phyloP scores from a whole-genome alignment of 2,329 filamentous ascomycete genomes.

The Phoma sp. region DNA sequence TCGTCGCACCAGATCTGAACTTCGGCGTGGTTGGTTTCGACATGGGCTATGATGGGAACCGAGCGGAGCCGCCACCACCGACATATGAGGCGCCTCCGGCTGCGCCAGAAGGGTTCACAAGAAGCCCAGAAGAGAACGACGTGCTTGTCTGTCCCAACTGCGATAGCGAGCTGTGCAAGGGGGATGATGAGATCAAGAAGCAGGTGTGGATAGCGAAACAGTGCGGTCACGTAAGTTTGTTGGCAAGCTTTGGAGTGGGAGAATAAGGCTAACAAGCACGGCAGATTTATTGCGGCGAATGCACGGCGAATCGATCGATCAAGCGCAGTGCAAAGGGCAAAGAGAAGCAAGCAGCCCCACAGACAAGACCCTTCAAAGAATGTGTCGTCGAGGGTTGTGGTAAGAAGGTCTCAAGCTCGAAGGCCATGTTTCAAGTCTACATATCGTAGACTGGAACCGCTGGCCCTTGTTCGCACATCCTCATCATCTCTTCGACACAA shows the following conservation, averaged over 20 bases:
- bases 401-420: conserved; percentile 41
- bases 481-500: background rate
- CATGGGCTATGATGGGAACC: conserved; percentile 42
- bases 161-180: conserved; percentile 79
- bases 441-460: conserved; percentile 29
- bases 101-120: conserved; percentile 78
- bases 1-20: conserved; percentile 40
- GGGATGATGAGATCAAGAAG: conserved; percentile 71
- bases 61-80: conserved; percentile 38
- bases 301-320: conserved; percentile 50
- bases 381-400: conserved; percentile 56
- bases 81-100: conserved; percentile 70
- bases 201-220: conserved; percentile 91
- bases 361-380: conserved; percentile 50
- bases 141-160: conserved; percentile 86
- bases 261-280: conserved; percentile 7
- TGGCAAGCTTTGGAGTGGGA: background rate
- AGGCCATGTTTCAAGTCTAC: conserved; percentile 52
- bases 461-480: background rate
- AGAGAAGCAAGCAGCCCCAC: conserved; percentile 36
- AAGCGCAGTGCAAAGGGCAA: conserved; percentile 50
- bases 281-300: conserved; percentile 62
- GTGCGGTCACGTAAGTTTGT: conserved; percentile 82
- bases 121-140: conserved; percentile 74
- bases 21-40: conserved; percentile 55